These are phyloP conservation scores for Pseudogymnoascus sp. DNA, from an alignment of 2,329 filamentous ascomycete genomes.

Conservation along the genomic window DNA sequence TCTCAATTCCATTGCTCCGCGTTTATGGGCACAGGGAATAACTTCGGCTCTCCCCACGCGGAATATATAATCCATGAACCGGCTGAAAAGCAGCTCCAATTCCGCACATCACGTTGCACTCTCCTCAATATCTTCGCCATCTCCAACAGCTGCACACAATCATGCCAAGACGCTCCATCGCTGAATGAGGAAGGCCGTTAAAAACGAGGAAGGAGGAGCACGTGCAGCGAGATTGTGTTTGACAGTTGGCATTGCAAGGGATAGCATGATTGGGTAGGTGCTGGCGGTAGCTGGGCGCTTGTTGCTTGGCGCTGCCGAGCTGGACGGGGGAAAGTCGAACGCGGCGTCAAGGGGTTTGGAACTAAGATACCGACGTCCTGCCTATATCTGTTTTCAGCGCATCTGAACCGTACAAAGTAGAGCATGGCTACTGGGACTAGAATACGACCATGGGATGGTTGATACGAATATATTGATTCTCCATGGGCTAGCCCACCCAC, in stretches of 20 bases:
- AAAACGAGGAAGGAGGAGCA: neutral
- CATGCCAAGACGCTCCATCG: neutral
- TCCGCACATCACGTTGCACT: neutral
- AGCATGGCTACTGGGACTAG: neutral
- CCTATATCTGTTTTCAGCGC: neutral
- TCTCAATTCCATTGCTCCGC: neutral
- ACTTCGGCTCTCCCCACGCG: neutral
- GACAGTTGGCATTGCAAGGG: neutral
- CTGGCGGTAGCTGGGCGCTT: neutral
- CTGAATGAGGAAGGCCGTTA: neutral
- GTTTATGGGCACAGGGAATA: neutral
- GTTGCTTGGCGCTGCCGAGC: neutral
- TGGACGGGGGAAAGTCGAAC: neutral
- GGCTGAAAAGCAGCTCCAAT: neutral
- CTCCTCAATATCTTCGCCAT: neutral
- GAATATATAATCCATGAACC: neutral
- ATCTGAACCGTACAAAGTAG: neutral
- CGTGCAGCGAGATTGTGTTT: neutral
- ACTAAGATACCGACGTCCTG: neutral
- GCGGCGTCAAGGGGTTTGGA: neutral
- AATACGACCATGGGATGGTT: neutral
- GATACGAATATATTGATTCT: neutral
- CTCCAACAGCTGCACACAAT: neutral
- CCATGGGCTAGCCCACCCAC: neutral
- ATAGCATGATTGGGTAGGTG: neutral